Evolutionary conservation across 2,329 filamentous ascomycete genomes (phyloP), one percentile per base, ranked within the genome.

Genomic region (Zelopaecilomyces penicillatus): DNA sequence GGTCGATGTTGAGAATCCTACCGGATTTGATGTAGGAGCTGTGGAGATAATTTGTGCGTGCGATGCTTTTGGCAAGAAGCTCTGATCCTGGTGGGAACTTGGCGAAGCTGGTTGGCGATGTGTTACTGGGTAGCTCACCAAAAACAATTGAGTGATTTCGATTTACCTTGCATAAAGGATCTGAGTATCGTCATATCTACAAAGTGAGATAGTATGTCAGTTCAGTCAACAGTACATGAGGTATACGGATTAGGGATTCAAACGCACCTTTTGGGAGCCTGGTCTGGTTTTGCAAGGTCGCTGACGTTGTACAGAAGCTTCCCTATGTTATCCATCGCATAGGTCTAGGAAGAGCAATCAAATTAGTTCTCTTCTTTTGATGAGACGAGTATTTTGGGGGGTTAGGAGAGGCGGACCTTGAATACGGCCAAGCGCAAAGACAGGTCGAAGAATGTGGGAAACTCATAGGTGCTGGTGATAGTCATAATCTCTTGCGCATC

Each of bases 401-500:
- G 2, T 19, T 19, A 19, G 19, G 19, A 19, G 19, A 19, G 19
- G 19, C 19, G 19, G 47, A 65, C 65, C 57, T 66, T 67, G 52
- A 70, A 65, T 11, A 71, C 55, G 32, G 64, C 67, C 29, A 67
- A 57, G 40, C 67, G 63, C 34, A 69, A 50, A 1, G 61, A 54
- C 30, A 66, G 48, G 10, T 63, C 59, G 48, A 64, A 67, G 30
- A 66, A 54, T 7, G 60, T 53, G 0, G 68, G 67, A 32, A 69
- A 70, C 43, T 71, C 67, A 2, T 52, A 48, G 11, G 55, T 44
- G 4, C 55, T 46, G 5, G 66, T 46, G 31, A 58, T 57, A 46
- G 62, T 59, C 11, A 71, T 54, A 48, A 75, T 68, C 44, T 63
- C 59, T 46, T 70, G 68, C 5, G 74, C 70, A 41, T 75, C 65